Base-by-base conservation (phyloP, 768 basidiomycete genomes). In the Panus rudis region DNA sequence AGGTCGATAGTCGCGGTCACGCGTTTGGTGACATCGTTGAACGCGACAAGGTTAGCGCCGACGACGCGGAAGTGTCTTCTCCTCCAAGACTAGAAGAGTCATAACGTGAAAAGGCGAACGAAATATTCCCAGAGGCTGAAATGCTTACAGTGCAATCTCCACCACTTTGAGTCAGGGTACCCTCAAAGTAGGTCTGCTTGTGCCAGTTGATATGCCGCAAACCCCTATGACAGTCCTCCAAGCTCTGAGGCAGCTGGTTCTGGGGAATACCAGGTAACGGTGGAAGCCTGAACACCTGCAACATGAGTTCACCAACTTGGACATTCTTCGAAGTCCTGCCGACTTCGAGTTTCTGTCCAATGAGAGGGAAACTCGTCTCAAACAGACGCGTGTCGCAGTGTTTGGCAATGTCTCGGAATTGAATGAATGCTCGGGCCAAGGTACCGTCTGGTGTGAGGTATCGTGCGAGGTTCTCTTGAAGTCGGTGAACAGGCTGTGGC, bases 201-300 rank as follows among this genome's bases (percentile, higher is more conserved):
- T 94, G 92, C 92, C 92, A 96, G 27, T 84, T 83, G 43, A 91
- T 81, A 54, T 93, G 85, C 46, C 89, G 70, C 50, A 98, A 67
- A 1, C 94, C 93, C 12, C 88, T 78, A 53, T 84, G 75, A 54
- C 90, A 93, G 56, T 97, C 94, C 42, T 97, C 93, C 53, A 97
- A 68, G 55, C 89, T 92, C 61, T 92, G 85, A 12, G 94, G 93
- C 16, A 97, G 69, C 48, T 89, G 76, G 33, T 82, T 79, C 16
- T 78, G 72, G 26, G 78, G 64, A 17, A 96, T 68, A 14, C 91
- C 90, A n/a, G 89, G 85, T 35, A 97, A 62, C 3, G 92, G 79
- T 0, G 93, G 93, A 10, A 98, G 66, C 56, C 92, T 73, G 67
- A 98, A 93, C 43, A 97, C 66, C 63, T 97, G 92, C 41, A 97